These are phyloP conservation scores for Hansfordia pulvinata DNA, from an alignment of 2,329 filamentous ascomycete genomes.

Conservation along the genomic window DNA sequence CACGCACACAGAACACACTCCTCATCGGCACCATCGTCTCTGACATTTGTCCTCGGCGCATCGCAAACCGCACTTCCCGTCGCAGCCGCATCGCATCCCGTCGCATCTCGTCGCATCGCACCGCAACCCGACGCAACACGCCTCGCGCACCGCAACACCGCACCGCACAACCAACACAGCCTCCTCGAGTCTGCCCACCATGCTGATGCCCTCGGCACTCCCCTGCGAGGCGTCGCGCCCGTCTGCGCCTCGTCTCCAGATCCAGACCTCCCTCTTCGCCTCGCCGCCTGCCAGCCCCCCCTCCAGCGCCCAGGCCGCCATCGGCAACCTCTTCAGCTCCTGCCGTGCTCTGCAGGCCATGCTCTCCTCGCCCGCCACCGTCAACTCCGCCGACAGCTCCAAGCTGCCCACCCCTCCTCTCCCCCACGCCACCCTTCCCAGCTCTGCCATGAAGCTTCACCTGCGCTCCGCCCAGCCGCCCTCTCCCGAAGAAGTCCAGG, in stretches of 20 bases:
- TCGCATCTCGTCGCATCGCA: constrained; percentile 3
- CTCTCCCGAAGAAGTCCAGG: constrained; percentile 14
- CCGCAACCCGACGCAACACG: constrained; percentile 1
- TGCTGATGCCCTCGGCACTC: constrained; percentile 46
- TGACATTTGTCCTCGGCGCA: constrained; percentile 1
- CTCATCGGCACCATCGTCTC: constrained; percentile 1
- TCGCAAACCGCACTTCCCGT: constrained; percentile 4
- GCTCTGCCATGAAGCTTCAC: constrained; percentile 38
- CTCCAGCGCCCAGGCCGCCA: constrained; percentile 27
- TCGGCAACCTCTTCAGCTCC: constrained; percentile 42
- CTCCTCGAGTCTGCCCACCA: constrained; percentile 16
- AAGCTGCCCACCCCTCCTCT: constrained; percentile 43
- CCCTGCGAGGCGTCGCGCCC: constrained; percentile 41
- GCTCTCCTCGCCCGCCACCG: constrained; percentile 26
- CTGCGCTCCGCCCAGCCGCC: constrained; percentile 31
- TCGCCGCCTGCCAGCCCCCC: constrained; percentile 47
- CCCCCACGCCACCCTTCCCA: constrained; percentile 26
- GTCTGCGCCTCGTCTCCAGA: constrained; percentile 25
- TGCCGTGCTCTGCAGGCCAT: constrained; percentile 49
- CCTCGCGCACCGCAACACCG: too few relatives aligned
- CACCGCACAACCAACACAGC: constrained; percentile 2
- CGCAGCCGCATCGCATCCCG: constrained; percentile 9
- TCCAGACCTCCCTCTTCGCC: constrained; percentile 35
- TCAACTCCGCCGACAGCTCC: constrained; percentile 6
- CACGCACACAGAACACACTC: constrained; percentile 1